Evolutionary conservation across 129 eudicot species (phyloP), one percentile per base, ranked within the genome.

Genomic region (Artemisia argyi): DNA sequence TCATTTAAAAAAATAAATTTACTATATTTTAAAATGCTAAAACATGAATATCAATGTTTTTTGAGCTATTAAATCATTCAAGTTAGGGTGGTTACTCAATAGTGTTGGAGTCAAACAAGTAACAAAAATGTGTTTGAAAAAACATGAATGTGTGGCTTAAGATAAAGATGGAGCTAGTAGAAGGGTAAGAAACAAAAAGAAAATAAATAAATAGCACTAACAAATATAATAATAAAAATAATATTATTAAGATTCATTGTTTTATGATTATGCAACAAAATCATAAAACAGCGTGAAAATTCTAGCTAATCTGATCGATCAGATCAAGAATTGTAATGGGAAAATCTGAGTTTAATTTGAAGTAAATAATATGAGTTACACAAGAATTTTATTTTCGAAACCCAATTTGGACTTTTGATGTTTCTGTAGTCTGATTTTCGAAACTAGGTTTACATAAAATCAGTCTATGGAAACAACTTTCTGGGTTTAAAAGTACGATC

Each of bases 381-480:
- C 42, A 54, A 13, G 15, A 42, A 22, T 35, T 50, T 20, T 24
- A 11, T 18, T 42, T 56, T 57, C 2, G 2, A 51, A 52, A 52
- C 28, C 1, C 1, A 5, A 35, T 20, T 73, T 20, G 28, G 1
- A 13, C 16, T 35, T 71, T 57, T 3, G 15, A 13, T 59, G 76
- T 3, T 72, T 59, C 7, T 15, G 42, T 44, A 73, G 56, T 63
- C 48, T 14, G 53, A 1, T 51, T 76, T 53, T 58, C 4, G 8
- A 30, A 76, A 76, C 8, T 57, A 22, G 7, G 0, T 6, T 57
- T 16, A 28, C 20, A 66, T 7, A 42, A 57, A 55, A 57, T 3
- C 22, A 68, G 61, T 75, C 30, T 59, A 56, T 20, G 13, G 3
- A 75, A 65, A 44, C 54, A 55, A 15, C 7, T 5, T n/a, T 65